phyloP scores from a whole-genome alignment of 192 early-diverging fungal species.

The Coemansia furcata region DNA sequence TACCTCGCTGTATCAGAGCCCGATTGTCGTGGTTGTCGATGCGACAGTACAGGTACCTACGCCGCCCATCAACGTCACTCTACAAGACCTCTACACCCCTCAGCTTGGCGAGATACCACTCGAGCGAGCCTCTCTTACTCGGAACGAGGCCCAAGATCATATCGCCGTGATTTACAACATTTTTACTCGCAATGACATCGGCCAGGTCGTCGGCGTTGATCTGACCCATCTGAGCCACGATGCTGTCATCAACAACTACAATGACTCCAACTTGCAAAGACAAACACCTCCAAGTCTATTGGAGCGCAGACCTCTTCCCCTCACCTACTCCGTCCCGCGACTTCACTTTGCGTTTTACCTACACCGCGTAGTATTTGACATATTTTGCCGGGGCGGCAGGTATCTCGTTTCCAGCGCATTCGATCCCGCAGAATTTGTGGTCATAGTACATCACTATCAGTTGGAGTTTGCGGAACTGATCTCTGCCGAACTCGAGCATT shows the following conservation, averaged over 20 bases:
- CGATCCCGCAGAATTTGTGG: conserved; percentile 16
- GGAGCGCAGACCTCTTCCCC: conserved; percentile 4
- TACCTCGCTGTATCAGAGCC: background rate
- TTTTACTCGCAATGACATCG: background rate
- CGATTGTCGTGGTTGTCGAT: background rate
- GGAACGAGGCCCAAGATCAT: conserved; percentile 19
- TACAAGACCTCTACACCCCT: conserved; percentile 13
- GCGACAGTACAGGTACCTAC: background rate
- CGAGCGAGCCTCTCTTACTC: conserved; percentile 6
- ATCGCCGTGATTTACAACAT: conserved; percentile 21
- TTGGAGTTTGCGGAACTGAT: conserved; percentile 34
- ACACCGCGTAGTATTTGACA: conserved; percentile 31
- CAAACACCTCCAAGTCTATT: background rate
- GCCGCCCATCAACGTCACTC: background rate
- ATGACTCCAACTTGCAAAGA: background rate
- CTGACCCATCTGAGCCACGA: conserved; percentile 15
- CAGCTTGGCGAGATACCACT: background rate
- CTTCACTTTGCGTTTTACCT: conserved; percentile 35
- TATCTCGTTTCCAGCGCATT: conserved; percentile 32
- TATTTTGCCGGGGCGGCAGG: conserved; percentile 33
- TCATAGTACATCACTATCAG: conserved; percentile 6
- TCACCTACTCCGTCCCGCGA: conserved; percentile 32
- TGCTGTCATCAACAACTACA: conserved; percentile 16
- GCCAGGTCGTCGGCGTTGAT: background rate
- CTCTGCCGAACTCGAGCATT: conserved; percentile 8